Evolutionary conservation across 2,329 filamentous ascomycete species (phyloP), one percentile per base, ranked within the genome.

Genomic region (Penicillium capsulatum): DNA sequence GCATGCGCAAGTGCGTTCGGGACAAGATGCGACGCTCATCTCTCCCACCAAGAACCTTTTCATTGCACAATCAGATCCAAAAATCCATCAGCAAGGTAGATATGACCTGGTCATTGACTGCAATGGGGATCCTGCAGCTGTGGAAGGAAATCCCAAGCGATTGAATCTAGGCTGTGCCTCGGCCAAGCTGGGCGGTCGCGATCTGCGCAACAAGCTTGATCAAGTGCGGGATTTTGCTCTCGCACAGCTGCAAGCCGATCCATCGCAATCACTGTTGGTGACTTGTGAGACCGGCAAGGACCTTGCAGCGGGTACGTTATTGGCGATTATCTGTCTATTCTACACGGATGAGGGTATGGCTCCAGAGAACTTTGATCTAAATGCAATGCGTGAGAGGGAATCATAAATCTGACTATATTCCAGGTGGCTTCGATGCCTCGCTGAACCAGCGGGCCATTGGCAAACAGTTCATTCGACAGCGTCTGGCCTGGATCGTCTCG

Each of bases 401-500:
- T 43, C 47, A 35, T 36, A 39, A 31, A 28, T 17, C 44, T 40
- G 41, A 51, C 38, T 33, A 36, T 19, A 36, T 31, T 39, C 28
- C 41, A 68, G 62, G 64, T 13, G 44, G 58, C 17, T 66, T 61
- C 33, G 52, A 50, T 47, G 48, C 48, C 20, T 52, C 48, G 20
- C 52, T 56, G 26, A 47, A 34, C 36, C 55, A 55, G 31, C 52
- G 50, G 20, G 34, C 42, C 7, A 70, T 91, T 33, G 82, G 80
- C 60, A 97, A 98, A 66, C 72, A 74, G 7, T 72, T 84, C 34
- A 89, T 97, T 59, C 83, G 86, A 53, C 78, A 81, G 52, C 77
- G 83, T 36, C 72, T 97, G 20, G 83, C 84, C n/a, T 84, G 82
- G 72, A 86, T 97, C 53, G 86, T 91, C 64, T 83, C 81, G 4